Conservation (phyloP, 2,329 filamentous ascomycete genomes). For the Gaeumannomyces sp. region DNA sequence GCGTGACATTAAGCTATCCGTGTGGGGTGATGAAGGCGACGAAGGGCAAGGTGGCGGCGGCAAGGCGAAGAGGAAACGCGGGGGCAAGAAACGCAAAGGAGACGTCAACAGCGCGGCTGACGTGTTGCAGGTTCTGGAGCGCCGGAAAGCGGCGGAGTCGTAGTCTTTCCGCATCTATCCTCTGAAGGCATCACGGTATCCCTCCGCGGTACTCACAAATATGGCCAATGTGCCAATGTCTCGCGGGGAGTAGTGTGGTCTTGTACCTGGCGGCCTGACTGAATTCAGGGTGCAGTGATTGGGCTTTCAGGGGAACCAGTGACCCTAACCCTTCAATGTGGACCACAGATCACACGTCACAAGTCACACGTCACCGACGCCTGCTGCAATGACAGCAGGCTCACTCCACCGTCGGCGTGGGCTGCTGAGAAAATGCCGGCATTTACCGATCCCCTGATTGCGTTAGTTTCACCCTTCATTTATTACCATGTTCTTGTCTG, state of each 20-base stretch:
- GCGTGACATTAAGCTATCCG: slow-evolving; percentile 59
- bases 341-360: neutral
- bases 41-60: slow-evolving; percentile 42
- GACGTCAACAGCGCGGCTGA: slow-evolving; percentile 74
- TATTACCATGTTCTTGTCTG: neutral
- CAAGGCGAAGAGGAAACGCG: slow-evolving; percentile 60
- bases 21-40: slow-evolving; percentile 52
- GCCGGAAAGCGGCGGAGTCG: slow-evolving; percentile 35
- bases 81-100: slow-evolving; percentile 68
- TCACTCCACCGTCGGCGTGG: neutral
- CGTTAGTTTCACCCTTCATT: neutral
- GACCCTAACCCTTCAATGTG: neutral
- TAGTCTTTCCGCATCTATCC: neutral
- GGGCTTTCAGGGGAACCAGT: neutral
- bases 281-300: neutral
- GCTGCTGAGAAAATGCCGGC: neutral
- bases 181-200: neutral
- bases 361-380: neutral
- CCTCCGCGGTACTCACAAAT: neutral
- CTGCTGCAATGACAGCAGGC: neutral
- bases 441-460: neutral
- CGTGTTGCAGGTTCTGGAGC: slow-evolving; percentile 72
- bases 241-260: neutral
- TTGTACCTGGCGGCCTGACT: neutral
- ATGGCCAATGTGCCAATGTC: neutral